Percentiles rank a stretch among this genome's conserved stretches.
These are phyloP conservation scores for Turnera subulata DNA, from an alignment of 345 rosid genomes.

Conservation along the genomic window DNA sequence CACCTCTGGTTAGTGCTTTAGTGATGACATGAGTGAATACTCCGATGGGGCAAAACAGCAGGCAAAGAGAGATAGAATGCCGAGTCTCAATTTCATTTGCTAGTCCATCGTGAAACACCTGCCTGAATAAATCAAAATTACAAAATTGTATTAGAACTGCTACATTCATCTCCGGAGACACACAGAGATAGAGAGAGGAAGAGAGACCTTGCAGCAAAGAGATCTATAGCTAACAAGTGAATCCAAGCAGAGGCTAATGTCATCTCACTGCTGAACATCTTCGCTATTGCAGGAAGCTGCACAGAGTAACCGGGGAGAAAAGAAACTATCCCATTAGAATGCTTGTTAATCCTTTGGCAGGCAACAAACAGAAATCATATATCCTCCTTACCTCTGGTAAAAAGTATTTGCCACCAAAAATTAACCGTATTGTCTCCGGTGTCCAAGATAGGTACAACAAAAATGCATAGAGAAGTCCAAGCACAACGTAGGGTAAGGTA, in stretches of 20 bases:
- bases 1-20: constrained; percentile 46
- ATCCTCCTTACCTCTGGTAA: constrained; percentile 69
- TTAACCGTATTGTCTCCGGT: constrained; percentile 56
- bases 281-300: constrained; percentile 76
- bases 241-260: constrained; percentile 96
- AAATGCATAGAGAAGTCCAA: constrained; percentile 68
- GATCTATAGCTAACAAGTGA: constrained; percentile 81
- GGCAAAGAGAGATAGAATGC: constrained; percentile 85
- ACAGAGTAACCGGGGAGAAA: neutral
- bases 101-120: constrained; percentile 76
- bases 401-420: constrained; percentile 75
- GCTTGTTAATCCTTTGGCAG: neutral
- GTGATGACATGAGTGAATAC: constrained; percentile 62
- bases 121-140: constrained; percentile 39
- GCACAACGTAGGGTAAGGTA: constrained; percentile 54
- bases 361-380: neutral
- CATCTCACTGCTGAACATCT: constrained; percentile 83
- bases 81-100: constrained; percentile 76
- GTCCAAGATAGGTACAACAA: constrained; percentile 86
- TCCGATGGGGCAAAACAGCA: constrained; percentile 84
- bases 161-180: neutral
- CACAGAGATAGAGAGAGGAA: neutral
- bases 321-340: neutral
- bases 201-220: constrained; percentile 80
- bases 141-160: constrained; percentile 7